Evolutionary conservation across 176 grass and related monocot genomes (phyloP), one percentile per base, ranked within the genome.

Genomic region (Triticum dicoccoides): DNA sequence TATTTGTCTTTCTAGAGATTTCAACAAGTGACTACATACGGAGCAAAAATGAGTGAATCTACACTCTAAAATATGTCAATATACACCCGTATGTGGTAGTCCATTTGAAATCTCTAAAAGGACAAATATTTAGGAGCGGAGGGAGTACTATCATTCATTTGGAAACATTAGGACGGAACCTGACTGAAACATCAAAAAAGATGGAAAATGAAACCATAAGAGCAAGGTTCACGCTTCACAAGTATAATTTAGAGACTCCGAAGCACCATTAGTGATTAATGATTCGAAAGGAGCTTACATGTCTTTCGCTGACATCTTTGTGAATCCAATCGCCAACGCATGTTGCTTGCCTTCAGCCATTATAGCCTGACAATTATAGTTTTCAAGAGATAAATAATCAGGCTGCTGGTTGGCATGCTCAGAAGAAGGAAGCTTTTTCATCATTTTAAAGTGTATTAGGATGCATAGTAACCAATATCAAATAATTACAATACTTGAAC

Each of bases 331-430:
- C 8, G 94, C 94, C 82, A 99, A 84, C 2, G 97, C 97, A 10
- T 99, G 92, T 18, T 99, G 89, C 76, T 99, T 99, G 52, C 94
- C 97, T 92, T 99, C 97, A 62, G 97, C 94, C 97, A 99, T 96
- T 88, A 99, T 94, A 70, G 97, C 97, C 94, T 99, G 35, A 6
- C 59, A 86, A 77, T 75, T 45, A 64, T 8, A 56, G 45, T 76
- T 51, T 87, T 80, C 3, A 75, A 83, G 35, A 33, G 25, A 80
- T 24, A 41, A 29, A 68, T 76, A 8, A 30, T 20, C 1, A 86
- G 73, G 10, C 44, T 68, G 9, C 0, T 25, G 30, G 7, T 82
- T 18, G 2, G 11, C 72, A 78, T 78, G 78, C 76, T 73, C 23
- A 21, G 8, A 5, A 33, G 8, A 61, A 35, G 24, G 4, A 61